These are phyloP conservation scores for Colletotrichum musicola DNA, from an alignment of 2,329 filamentous ascomycete genomes.

Conservation along the genomic window DNA sequence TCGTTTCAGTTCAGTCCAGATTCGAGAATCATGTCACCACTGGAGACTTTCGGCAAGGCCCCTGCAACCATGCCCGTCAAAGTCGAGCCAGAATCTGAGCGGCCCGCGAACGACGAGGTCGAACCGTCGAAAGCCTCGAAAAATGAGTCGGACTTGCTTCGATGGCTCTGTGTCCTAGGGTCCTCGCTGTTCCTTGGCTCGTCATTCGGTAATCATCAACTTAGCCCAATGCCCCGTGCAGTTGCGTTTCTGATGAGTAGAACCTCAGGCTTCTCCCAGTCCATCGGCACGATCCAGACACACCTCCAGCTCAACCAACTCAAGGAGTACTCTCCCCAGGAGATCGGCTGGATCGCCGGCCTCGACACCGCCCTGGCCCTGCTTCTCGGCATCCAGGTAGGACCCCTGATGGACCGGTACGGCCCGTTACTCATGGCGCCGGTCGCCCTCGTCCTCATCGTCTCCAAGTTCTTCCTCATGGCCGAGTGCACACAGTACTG, in stretches of 20 bases:
- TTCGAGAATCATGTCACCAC: background rate
- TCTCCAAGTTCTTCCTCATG: slow-evolving; percentile 57
- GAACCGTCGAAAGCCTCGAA: background rate
- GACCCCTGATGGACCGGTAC: slow-evolving; percentile 61
- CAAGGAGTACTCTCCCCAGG: slow-evolving; percentile 51
- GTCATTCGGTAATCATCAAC: slow-evolving; percentile 4
- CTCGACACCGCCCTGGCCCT: slow-evolving; percentile 58
- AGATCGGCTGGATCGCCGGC: slow-evolving; percentile 63
- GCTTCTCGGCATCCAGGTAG: slow-evolving; percentile 59
- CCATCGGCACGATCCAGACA: slow-evolving; percentile 60
- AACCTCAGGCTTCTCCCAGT: slow-evolving; percentile 57
- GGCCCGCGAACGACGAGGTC: background rate
- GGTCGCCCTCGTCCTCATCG: slow-evolving; percentile 50
- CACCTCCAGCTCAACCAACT: slow-evolving; percentile 60
- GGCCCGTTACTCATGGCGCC: slow-evolving; percentile 56
- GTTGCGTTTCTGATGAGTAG: background rate
- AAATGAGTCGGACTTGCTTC: background rate
- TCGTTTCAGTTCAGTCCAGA: too few relatives aligned
- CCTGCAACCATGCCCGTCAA: background rate
- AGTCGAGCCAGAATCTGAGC: background rate
- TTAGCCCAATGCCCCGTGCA: background rate
- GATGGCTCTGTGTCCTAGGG: slow-evolving; percentile 4
- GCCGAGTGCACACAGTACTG: slow-evolving; percentile 60
- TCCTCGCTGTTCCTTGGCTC: slow-evolving; percentile 8
- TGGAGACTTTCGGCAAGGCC: background rate